phyloP scores from a whole-genome alignment of 2,329 filamentous ascomycete species.

The Fusarium multiceps region DNA sequence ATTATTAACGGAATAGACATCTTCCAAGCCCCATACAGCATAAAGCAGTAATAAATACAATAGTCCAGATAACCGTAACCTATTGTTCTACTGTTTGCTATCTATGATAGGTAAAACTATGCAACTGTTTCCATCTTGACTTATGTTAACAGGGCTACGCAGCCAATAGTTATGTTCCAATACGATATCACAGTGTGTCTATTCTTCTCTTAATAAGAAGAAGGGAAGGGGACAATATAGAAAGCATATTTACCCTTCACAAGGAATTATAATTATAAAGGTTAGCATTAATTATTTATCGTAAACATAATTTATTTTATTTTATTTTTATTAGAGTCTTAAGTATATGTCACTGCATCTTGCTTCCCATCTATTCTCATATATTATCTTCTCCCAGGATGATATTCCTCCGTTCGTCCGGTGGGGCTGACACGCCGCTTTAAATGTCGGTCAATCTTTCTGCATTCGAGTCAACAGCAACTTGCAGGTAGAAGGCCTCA shows the following conservation, averaged over 20 bases:
- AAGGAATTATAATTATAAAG: too few relatives aligned
- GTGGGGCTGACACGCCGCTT: not conserved
- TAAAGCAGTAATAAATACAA: not conserved
- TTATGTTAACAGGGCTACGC: not conserved
- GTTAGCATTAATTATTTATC: too few relatives aligned
- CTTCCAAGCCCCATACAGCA: not conserved
- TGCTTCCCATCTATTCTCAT: too few relatives aligned
- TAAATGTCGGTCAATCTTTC: not conserved
- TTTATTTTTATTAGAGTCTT: too few relatives aligned
- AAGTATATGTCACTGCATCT: too few relatives aligned
- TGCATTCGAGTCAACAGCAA: not conserved
- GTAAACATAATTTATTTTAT: too few relatives aligned
- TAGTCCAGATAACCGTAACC: not conserved
- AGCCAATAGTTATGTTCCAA: not conserved
- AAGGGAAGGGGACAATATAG: too few relatives aligned
- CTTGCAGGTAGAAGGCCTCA: constrained; percentile 1
- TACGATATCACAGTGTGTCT: not conserved
- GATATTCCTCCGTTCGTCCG: not conserved
- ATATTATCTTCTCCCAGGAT: not conserved
- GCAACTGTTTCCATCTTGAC: too few relatives aligned
- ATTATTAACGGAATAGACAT: not conserved
- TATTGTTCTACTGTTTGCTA: not conserved
- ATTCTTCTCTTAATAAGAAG: not conserved
- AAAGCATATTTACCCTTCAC: too few relatives aligned
- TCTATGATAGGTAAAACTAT: too few relatives aligned